Conservation (phyloP, 2,329 filamentous ascomycete genomes). For the Fusarium fujikuroi region DNA sequence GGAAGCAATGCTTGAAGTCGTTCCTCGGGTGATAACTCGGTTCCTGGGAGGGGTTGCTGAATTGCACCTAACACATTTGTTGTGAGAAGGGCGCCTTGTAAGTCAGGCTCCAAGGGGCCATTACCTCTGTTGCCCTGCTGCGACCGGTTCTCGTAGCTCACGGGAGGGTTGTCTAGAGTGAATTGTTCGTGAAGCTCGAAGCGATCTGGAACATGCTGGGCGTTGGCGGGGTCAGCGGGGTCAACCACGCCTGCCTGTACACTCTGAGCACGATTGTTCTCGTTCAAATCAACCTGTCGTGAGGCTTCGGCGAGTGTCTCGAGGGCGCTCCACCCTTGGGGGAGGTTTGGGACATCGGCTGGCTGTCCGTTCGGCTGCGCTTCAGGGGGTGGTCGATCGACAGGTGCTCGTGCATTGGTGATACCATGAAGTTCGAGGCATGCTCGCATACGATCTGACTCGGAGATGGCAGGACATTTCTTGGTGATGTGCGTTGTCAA, state of each 20-base stretch:
- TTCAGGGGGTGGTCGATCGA: constrained; percentile 46
- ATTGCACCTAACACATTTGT: constrained; percentile 23
- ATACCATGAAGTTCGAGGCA: constrained; percentile 78
- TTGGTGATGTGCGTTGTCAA: constrained; percentile 85
- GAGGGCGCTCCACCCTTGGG: constrained; percentile 79
- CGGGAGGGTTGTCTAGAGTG: constrained; percentile 65
- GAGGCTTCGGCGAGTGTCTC: constrained; percentile 91
- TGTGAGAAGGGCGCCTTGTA: constrained; percentile 18
- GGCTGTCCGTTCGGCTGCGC: constrained; percentile 46
- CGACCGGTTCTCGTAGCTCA: constrained; percentile 56
- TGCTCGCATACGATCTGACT: constrained; percentile 79
- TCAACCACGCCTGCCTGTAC: constrained; percentile 44
- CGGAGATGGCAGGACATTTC: constrained; percentile 82
- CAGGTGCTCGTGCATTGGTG: constrained; percentile 58
- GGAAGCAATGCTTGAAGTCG: constrained; percentile 61
- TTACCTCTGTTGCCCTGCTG: constrained; percentile 44
- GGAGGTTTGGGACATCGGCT: constrained; percentile 49
- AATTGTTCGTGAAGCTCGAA: constrained; percentile 70
- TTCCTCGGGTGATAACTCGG: constrained; percentile 59
- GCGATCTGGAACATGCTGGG: constrained; percentile 47
- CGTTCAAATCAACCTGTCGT: constrained; percentile 76
- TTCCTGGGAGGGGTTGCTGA: constrained; percentile 42
- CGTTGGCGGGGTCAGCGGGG: constrained; percentile 41
- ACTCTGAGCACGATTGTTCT: constrained; percentile 66
- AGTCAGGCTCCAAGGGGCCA: background rate